A percentile compares a stretch with the other conserved stretches of the same genome.
These are phyloP conservation scores for Agaricus blazei DNA, from an alignment of 768 basidiomycete genomes.

Conservation along the genomic window DNA sequence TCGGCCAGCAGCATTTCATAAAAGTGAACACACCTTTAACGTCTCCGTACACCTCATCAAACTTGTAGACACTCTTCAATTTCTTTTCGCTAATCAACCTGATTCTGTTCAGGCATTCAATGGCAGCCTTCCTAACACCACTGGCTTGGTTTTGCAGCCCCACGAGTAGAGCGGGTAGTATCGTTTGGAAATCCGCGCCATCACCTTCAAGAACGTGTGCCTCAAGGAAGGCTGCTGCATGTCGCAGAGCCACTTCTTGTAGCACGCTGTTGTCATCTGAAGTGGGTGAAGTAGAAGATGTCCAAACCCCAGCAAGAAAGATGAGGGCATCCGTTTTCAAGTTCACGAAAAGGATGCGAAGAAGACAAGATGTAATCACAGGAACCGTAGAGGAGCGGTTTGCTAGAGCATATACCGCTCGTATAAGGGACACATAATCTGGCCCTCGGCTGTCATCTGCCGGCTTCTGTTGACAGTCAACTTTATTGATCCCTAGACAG, in stretches of 20 bases:
- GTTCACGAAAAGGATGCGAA: conserved; percentile 61
- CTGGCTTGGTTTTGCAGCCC: conserved; percentile 44
- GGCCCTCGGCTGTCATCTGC: conserved; percentile 20
- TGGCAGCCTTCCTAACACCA: conserved; percentile 43
- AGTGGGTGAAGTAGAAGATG: conserved; percentile 13
- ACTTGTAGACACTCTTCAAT: conserved; percentile 58
- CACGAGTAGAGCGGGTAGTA: conserved; percentile 66
- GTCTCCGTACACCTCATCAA: conserved; percentile 69
- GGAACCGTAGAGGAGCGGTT: conserved; percentile 48
- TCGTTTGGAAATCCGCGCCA: conserved; percentile 73
- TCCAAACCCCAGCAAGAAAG: conserved; percentile 78
- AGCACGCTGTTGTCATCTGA: conserved; percentile 20
- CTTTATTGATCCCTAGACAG: not conserved
- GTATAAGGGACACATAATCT: conserved; percentile 56
- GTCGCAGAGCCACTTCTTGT: conserved; percentile 57
- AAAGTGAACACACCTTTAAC: conserved; percentile 41
- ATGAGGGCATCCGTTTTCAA: conserved; percentile 67
- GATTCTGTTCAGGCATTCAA: conserved; percentile 51
- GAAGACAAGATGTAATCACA: conserved; percentile 49
- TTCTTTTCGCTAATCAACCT: conserved; percentile 33
- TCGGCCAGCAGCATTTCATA: not conserved
- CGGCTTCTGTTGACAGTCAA: not conserved
- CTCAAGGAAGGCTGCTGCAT: conserved; percentile 75
- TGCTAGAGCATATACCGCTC: conserved; percentile 59
- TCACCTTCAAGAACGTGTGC: conserved; percentile 55